Evolutionary conservation across 106 monocot species (phyloP), one percentile per base, ranked within the genome.

Genomic region (Phalaenopsis equestris): DNA sequence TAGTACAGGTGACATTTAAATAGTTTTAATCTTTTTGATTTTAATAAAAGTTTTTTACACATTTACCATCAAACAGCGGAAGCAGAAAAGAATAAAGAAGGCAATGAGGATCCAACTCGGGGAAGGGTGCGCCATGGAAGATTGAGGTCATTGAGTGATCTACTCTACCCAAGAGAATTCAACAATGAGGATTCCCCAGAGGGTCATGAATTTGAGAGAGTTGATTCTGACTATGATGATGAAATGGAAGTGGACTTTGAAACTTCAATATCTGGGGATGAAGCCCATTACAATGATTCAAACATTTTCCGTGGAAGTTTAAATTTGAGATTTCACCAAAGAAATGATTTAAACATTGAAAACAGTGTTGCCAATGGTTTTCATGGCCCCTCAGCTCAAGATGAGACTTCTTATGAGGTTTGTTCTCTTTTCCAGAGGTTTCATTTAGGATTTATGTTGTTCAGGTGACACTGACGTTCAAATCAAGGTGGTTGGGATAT

Each of bases 181-280:
- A 82, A 75, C 64, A 80, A 56, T 30, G 83, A 87, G 64, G 81
- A 79, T 36, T 85, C 84, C 76, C 79, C 87, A 84, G 89, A 85
- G 58, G 80, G 81, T 73, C 79, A 76, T 67, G 70, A 82, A 64
- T 83, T 85, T 81, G 92, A 90, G 74, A 88, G 90, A 76, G 93
- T 91, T 64, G 89, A 89, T 47, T 90, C 94, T 84, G 98, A 99
- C 83, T 91, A 84, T 91, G 97, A 93, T 49, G 87, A 92, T 24
- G 94, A 97, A 87, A 91, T 99, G 98, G 98, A 99, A 67, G 42
- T 94, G 67, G 98, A 94, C 56, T 91, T 94, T 91, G 98, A 94
- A 82, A 91, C 98, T 58, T 89, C 94, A 72, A 72, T 91, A 80
- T 89, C 92, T 30, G 94, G 86, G 58, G 94, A 99, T 74, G 98